Evolutionary conservation across 192 early-diverging fungal species (phyloP).

Genomic region (Linnemannia exigua): DNA sequence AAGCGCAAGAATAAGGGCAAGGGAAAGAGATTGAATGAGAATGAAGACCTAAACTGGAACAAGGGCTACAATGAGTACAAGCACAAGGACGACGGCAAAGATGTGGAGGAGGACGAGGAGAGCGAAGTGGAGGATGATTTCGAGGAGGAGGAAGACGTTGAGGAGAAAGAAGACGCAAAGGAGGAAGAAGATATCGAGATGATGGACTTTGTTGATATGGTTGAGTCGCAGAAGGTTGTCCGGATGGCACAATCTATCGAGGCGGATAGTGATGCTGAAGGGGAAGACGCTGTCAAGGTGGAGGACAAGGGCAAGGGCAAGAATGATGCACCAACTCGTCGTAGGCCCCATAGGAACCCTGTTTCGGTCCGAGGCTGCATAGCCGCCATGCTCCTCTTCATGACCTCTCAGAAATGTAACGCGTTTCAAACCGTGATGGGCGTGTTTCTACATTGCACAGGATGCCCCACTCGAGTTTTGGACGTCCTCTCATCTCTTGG

Average conservation of each 20-base stretch:
- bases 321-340: too few species aligned
- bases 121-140: neutral
- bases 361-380: too few species aligned
- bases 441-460: neutral
- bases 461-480: neutral
- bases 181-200: neutral
- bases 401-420: too few species aligned
- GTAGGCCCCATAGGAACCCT: too few species aligned
- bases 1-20: neutral
- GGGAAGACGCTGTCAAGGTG: constrained; percentile 3
- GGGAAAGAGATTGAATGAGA: neutral
- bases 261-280: neutral
- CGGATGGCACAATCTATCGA: neutral
- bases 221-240: neutral
- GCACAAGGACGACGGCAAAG: neutral
- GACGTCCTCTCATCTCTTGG: neutral
- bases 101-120: constrained; percentile 3
- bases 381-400: too few species aligned
- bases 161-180: too few species aligned
- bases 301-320: neutral
- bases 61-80: neutral
- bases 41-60: neutral
- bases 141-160: neutral
- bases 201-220: neutral
- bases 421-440: too few species aligned